A percentile compares a stretch with the other conserved stretches of the same genome.
These are phyloP conservation scores for Dysphania ambrosioides DNA, from an alignment of 148 eudicot species.

Conservation along the genomic window DNA sequence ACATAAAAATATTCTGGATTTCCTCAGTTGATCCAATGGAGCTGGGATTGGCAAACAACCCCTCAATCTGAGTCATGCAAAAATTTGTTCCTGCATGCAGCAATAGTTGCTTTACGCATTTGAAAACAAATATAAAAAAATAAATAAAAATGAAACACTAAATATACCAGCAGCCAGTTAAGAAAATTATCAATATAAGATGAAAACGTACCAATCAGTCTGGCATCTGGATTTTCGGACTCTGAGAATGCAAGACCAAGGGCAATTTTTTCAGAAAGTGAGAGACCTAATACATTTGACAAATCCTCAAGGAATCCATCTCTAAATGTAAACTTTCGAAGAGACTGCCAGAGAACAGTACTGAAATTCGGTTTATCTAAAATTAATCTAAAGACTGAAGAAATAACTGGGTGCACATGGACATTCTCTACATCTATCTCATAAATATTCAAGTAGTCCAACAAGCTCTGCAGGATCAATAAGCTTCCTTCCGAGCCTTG, in stretches of 20 bases:
- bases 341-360: conserved; percentile 60
- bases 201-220: conserved; percentile 54
- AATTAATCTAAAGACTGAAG: conserved; percentile 56
- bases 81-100: conserved; percentile 71
- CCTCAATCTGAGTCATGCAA: conserved; percentile 69
- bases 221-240: conserved; percentile 58
- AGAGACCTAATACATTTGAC: conserved; percentile 56
- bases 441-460: conserved; percentile 54
- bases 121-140: background rate
- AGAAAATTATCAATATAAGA: background rate
- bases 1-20: conserved; percentile 69
- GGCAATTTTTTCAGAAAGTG: conserved; percentile 66
- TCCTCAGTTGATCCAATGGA: conserved; percentile 50
- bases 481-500: conserved; percentile 66
- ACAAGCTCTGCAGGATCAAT: conserved; percentile 60
- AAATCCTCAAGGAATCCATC: conserved; percentile 74
- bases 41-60: conserved; percentile 47
- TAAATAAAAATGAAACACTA: background rate
- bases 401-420: conserved; percentile 49
- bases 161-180: too few relatives aligned
- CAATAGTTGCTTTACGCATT: background rate
- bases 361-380: conserved; percentile 75
- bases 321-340: conserved; percentile 41
- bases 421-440: conserved; percentile 51
- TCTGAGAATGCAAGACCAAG: conserved; percentile 83